These are phyloP conservation scores for Pisolithus tinctorius DNA, from an alignment of 768 basidiomycete species.

Conservation along the genomic window DNA sequence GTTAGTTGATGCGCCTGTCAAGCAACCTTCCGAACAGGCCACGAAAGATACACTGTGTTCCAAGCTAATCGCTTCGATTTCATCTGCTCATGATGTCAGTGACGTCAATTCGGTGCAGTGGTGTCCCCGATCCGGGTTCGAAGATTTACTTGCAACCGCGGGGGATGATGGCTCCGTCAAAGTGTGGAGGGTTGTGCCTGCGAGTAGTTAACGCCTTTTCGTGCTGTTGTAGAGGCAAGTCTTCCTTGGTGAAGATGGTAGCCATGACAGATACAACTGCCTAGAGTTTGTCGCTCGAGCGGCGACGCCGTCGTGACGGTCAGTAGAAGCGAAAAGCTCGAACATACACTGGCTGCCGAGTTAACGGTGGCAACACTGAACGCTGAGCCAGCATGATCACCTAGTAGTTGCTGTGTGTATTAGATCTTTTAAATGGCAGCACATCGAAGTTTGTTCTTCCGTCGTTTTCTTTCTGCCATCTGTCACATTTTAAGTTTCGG, in stretches of 20 bases:
- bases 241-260: not conserved
- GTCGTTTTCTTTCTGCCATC: too few species aligned
- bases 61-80: constrained; percentile 47
- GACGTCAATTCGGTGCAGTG: constrained; percentile 85
- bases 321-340: too few species aligned
- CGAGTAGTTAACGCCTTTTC: not conserved
- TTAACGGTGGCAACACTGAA: too few species aligned
- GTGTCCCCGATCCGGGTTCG: constrained; percentile 63
- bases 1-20: not conserved
- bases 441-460: too few species aligned
- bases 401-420: too few species aligned
- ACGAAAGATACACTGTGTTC: constrained; percentile 25
- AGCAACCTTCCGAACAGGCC: constrained; percentile 14
- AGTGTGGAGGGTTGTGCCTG: constrained; percentile 57
- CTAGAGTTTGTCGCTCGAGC: not conserved
- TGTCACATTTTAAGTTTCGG: too few species aligned
- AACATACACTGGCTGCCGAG: too few species aligned
- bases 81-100: constrained; percentile 69
- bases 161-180: constrained; percentile 81
- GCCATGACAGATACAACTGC: not conserved
- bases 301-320: too few species aligned
- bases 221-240: not conserved
- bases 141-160: constrained; percentile 68
- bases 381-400: too few species aligned
- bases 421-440: too few species aligned